These are phyloP conservation scores for Bullera alba DNA, from an alignment of 768 basidiomycete genomes.

Conservation along the genomic window DNA sequence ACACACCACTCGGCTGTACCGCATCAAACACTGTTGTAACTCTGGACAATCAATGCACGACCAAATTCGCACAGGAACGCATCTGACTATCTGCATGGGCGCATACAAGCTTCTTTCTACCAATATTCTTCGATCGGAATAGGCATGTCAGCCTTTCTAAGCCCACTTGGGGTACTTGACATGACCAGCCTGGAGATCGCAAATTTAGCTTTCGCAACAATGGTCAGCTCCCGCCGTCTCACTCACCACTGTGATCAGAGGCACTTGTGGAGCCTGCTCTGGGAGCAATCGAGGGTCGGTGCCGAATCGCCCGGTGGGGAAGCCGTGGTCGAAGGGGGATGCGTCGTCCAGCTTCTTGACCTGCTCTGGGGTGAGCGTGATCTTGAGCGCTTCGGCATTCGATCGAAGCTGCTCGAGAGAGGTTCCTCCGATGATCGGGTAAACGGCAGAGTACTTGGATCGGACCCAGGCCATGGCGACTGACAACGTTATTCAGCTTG, in stretches of 20 bases:
- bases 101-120: no score
- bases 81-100: no score
- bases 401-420: constrained; percentile 27
- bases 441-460: constrained; percentile 28
- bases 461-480: constrained; percentile 36
- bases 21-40: no score
- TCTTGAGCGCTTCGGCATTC: constrained; percentile 19
- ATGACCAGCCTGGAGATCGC: not conserved
- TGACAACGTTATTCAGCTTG: not conserved
- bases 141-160: no score
- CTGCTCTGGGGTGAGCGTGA: constrained; percentile 29
- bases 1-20: no score
- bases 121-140: no score
- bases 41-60: no score
- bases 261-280: not conserved
- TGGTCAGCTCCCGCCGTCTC: no score
- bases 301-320: constrained; percentile 16
- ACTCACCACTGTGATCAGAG: not conserved
- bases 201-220: not conserved
- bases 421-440: constrained; percentile 38
- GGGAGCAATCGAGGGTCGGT: constrained; percentile 12
- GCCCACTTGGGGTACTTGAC: not conserved
- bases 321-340: constrained; percentile 22
- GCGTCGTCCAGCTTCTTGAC: constrained; percentile 32
- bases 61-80: no score